phyloP scores from a whole-genome alignment of 2,329 filamentous ascomycete species.

The Penicillium verrucosum region DNA sequence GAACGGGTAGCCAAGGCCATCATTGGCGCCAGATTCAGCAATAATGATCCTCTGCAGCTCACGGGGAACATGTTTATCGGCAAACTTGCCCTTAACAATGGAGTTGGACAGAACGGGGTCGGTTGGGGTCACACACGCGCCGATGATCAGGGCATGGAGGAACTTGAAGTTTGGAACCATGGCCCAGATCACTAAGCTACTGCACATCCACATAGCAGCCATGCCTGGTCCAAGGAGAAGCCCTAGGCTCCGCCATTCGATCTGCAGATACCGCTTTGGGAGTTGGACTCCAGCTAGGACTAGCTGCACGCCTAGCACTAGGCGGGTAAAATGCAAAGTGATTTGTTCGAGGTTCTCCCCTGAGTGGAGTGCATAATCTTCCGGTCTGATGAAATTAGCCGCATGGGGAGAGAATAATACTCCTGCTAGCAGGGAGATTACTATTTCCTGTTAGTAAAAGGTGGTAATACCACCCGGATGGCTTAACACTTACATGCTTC shows the following conservation, averaged over 20 bases:
- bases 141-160: constrained; percentile 74
- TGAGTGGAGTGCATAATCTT: constrained; percentile 66
- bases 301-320: constrained; percentile 86
- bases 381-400: constrained; percentile 69
- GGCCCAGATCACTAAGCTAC: constrained; percentile 74
- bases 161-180: constrained; percentile 69
- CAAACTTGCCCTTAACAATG: constrained; percentile 91
- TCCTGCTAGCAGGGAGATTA: constrained; percentile 79
- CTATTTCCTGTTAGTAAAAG: constrained; percentile 42
- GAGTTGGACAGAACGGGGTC: constrained; percentile 85
- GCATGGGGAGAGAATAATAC: constrained; percentile 75
- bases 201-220: constrained; percentile 80
- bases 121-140: constrained; percentile 85
- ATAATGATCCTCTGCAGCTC: constrained; percentile 76
- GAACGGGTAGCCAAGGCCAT: constrained; percentile 85
- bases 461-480: background rate
- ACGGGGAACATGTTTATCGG: constrained; percentile 82
- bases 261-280: constrained; percentile 74
- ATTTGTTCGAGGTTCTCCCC: constrained; percentile 63
- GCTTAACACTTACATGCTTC: constrained; percentile 69
- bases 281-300: constrained; percentile 85
- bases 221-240: constrained; percentile 80
- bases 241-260: constrained; percentile 72
- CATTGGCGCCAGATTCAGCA: constrained; percentile 82
- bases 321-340: constrained; percentile 78